A percentile compares a stretch with the other conserved stretches of the same genome.
Conservation (phyloP, 176 grass and related monocot species). For the Hyparrhenia diplandra region DNA sequence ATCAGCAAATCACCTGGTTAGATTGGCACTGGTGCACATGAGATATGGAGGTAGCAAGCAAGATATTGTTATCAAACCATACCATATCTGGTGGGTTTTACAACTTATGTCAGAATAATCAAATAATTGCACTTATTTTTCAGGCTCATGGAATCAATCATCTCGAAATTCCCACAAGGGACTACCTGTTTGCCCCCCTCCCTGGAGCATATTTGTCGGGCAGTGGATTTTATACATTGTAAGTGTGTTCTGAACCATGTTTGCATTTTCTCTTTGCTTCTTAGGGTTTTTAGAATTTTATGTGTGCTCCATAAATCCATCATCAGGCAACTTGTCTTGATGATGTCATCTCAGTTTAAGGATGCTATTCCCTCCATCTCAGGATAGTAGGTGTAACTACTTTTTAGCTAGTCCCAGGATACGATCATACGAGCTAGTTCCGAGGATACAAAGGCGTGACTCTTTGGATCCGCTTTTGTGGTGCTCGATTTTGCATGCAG, state of each 20-base stretch:
- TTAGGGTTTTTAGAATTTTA: background rate
- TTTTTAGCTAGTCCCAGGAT: no score
- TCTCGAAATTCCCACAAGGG: constrained; percentile 80
- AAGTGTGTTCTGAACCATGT: constrained; percentile 30
- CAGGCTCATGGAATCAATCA: constrained; percentile 76
- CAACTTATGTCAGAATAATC: background rate
- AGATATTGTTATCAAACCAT: background rate
- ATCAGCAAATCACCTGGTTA: background rate
- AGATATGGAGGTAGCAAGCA: background rate
- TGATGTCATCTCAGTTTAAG: background rate
- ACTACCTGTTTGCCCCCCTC: constrained; percentile 89
- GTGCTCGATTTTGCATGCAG: no score
- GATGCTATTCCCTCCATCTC: background rate
- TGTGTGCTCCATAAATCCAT: background rate
- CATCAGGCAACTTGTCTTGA: background rate
- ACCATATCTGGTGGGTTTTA: background rate
- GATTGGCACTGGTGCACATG: background rate
- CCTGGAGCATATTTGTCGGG: constrained; percentile 56
- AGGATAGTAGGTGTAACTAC: no score
- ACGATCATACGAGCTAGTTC: no score
- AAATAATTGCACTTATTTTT: constrained; percentile 10
- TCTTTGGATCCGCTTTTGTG: no score
- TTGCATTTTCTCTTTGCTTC: background rate
- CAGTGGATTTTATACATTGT: constrained; percentile 90
- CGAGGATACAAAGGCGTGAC: no score